Percentiles rank a stretch among this genome's conserved stretches.
Evolutionary conservation across 1,139 yeast genomes (phyloP).

Genomic region (Yamadazyma oceani): DNA sequence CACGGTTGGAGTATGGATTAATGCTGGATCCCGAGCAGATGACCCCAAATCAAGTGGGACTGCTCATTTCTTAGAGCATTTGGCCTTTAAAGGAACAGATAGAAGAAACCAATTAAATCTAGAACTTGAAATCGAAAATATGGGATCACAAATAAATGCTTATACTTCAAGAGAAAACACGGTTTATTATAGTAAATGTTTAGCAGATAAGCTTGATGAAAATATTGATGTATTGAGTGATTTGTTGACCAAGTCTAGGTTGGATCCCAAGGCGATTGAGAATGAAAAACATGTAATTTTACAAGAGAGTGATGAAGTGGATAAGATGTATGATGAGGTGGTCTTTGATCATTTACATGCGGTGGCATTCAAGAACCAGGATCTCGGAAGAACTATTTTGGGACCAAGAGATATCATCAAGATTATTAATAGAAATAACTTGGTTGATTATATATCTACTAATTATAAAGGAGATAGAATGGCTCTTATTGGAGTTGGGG

Average conservation of each 20-base stretch:
- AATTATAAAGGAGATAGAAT: conserved; percentile 96
- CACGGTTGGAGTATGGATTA: conserved; percentile 96
- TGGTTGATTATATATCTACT: conserved; percentile 73
- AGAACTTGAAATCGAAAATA: conserved; percentile 91
- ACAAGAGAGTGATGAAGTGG: conserved; percentile 96
- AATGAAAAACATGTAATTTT: conserved; percentile 94
- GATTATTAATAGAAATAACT: conserved; percentile 73
- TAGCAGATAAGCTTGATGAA: conserved; percentile 75
- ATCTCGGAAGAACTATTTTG: conserved; percentile 93
- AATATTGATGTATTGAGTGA: conserved; percentile 89
- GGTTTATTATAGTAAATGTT: conserved; percentile 90
- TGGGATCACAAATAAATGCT: conserved; percentile 96
- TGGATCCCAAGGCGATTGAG: conserved; percentile 84
- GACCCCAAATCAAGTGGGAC: conserved; percentile 84
- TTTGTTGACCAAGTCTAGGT: conserved; percentile 79
- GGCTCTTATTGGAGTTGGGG: conserved; percentile 96
- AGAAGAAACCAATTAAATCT: conserved; percentile 78
- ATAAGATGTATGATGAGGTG: conserved; percentile 96
- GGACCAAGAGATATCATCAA: conserved; percentile 92
- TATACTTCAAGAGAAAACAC: conserved; percentile 97
- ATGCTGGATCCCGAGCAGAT: conserved; percentile 98
- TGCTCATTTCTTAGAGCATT: conserved; percentile 94
- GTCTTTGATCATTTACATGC: conserved; percentile 96
- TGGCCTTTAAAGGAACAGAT: conserved; percentile 92
- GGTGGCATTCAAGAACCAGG: conserved; percentile 86